Percentiles rank a stretch among this genome's conserved stretches.
Conservation (phyloP, 192 early-diverging fungal genomes). For the Backusella morwellensis region DNA sequence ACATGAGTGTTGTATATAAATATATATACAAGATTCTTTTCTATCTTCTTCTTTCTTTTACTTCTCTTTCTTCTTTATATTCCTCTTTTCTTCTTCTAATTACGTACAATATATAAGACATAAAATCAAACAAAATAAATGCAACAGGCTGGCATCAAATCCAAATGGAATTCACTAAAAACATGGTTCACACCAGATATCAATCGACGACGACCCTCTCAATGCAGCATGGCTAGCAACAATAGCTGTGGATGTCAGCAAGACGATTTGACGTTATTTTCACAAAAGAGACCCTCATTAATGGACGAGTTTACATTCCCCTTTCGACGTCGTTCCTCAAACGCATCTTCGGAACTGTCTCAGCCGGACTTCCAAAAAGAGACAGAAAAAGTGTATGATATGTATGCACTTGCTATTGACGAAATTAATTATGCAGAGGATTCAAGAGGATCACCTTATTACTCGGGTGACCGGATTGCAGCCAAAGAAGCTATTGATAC, state of each 20-base stretch:
- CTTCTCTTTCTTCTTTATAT: not conserved
- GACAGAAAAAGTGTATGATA: not conserved
- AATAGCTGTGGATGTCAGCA: not conserved
- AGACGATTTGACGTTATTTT: not conserved
- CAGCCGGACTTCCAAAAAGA: conserved; percentile 8
- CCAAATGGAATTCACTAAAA: conserved; percentile 11
- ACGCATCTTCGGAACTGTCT: conserved; percentile 1
- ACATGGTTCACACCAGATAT: conserved; percentile 17
- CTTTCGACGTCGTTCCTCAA: conserved; percentile 6
- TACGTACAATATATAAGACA: not conserved
- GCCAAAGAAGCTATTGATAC: conserved; percentile 37
- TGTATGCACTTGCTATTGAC: conserved; percentile 12
- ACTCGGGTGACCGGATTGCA: conserved; percentile 39
- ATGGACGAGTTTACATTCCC: conserved; percentile 3
- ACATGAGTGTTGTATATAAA: not conserved
- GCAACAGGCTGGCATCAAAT: not conserved
- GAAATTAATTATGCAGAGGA: conserved; percentile 38
- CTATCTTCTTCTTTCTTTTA: not conserved
- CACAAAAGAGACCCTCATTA: not conserved
- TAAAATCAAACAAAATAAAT: not conserved
- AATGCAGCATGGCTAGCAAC: conserved; percentile 1
- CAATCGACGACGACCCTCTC: not conserved
- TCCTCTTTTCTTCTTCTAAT: not conserved
- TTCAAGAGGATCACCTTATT: conserved; percentile 41
- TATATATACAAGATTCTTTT: not conserved